Conservation (phyloP, 2,329 filamentous ascomycete genomes). For the Aspergillus sp. region DNA sequence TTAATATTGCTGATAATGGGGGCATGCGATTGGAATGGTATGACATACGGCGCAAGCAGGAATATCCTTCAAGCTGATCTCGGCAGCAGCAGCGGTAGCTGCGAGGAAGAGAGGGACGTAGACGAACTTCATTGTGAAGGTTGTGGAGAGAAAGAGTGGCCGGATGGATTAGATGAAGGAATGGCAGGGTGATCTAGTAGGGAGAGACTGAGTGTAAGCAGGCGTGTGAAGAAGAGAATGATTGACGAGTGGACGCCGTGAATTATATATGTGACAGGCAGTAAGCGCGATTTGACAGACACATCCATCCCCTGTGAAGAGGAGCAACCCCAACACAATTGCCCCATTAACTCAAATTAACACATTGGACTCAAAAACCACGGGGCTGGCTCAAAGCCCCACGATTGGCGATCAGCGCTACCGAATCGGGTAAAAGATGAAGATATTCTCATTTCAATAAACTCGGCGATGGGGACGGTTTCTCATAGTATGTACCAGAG, state of each 20-base stretch:
- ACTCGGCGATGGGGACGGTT: too few species aligned
- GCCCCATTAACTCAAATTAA: too few species aligned
- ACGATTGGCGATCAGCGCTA: not conserved
- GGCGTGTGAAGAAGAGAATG: not conserved
- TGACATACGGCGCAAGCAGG: constrained; percentile 52
- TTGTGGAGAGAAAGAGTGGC: not conserved
- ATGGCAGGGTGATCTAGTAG: not conserved
- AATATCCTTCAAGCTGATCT: constrained; percentile 29
- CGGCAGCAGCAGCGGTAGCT: constrained; percentile 43
- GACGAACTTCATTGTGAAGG: constrained; percentile 43
- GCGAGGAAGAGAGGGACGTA: constrained; percentile 48
- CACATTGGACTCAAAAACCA: too few species aligned
- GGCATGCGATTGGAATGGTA: constrained; percentile 11
- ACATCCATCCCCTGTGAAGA: too few species aligned
- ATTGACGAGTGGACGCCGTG: not conserved
- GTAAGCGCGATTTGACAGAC: too few species aligned
- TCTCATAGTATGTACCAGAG: too few species aligned
- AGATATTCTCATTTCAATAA: too few species aligned
- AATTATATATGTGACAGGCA: too few species aligned
- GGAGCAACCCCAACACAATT: too few species aligned
- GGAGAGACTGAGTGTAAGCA: not conserved
- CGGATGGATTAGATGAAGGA: not conserved
- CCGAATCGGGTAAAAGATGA: too few species aligned
- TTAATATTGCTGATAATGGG: constrained; percentile 5
- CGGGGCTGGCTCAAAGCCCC: not conserved